Evolutionary conservation across 495 filamentous ascomycete genomes (phyloP).

Genomic region (Extremus antarcticus): DNA sequence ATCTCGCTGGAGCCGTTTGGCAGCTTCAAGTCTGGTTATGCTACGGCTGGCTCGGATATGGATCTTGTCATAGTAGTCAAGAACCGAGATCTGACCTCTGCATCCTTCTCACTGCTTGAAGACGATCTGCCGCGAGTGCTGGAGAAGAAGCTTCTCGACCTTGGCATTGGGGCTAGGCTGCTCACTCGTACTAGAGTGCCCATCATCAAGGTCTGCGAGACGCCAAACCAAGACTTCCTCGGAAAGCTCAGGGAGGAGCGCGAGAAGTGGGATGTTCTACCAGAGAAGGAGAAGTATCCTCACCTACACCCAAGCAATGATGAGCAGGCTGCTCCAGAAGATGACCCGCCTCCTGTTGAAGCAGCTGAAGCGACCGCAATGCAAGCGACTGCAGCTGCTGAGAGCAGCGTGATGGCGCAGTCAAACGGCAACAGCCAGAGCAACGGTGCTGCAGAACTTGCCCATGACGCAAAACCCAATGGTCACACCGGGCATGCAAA

Average conservation of each 20-base stretch:
- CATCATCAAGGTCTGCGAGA: slow-evolving; percentile 71
- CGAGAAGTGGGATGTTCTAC: slow-evolving; percentile 44
- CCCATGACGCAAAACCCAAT: background rate
- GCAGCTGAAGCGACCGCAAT: background rate
- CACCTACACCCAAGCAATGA: slow-evolving; percentile 7
- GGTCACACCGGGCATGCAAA: background rate
- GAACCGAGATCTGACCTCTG: slow-evolving; percentile 21
- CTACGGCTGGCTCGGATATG: slow-evolving; percentile 63
- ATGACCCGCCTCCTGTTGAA: background rate
- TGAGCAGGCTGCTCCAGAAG: background rate
- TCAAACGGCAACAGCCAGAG: background rate
- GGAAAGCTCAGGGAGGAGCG: slow-evolving; percentile 44
- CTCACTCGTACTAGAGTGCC: slow-evolving; percentile 65
- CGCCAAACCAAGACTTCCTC: slow-evolving; percentile 44
- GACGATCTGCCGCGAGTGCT: slow-evolving; percentile 45
- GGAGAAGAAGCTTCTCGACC: slow-evolving; percentile 57
- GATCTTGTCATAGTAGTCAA: slow-evolving; percentile 56
- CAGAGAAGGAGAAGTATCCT: slow-evolving; percentile 24
- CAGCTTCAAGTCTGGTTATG: slow-evolving; percentile 63
- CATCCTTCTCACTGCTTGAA: slow-evolving; percentile 20
- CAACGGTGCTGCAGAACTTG: background rate
- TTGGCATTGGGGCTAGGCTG: slow-evolving; percentile 56
- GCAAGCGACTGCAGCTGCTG: background rate
- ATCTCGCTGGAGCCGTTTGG: slow-evolving; percentile 60
- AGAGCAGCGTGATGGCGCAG: background rate